Evolutionary conservation across 345 rosid species (phyloP), one percentile per base, ranked within the genome.

Genomic region (Raphanus sativus): DNA sequence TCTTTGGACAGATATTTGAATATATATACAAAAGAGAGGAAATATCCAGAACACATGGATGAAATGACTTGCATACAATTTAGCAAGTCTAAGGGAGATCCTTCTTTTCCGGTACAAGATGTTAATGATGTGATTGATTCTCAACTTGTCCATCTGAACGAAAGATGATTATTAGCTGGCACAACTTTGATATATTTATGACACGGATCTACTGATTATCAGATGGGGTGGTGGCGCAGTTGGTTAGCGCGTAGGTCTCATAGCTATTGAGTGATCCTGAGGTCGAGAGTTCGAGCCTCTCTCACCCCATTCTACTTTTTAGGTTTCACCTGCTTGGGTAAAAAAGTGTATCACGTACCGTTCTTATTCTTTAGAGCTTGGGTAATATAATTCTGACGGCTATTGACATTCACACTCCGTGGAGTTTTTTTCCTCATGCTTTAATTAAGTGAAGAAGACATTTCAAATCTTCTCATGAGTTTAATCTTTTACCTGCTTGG

Each of bases 211-310:
- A 0, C 0, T 0, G 0, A 12, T 11, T 1, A 60, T 11, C 33
- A 75, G 24, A 3, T 6, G 93, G 92, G 90, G 93, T 87, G 91
- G 92, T 86, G 92, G 96, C 89, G 97, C 94, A 90, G 96, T 91
- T 91, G 97, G 92, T 86, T 90, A 87, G 98, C 92, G 89, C 91
- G 94, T 86, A 87, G 97, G 90, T 93, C 94, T 90, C 97, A 89
- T 89, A 87, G 97, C 92, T 83, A 63, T 62, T 25, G 91, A 86
- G 97, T 81, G 1, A 93, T 91, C 96, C 97, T 86, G 96, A 89
- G 94, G 97, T 90, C 89, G 97, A 93, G 97, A 89, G 94, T 85
- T 87, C 86, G 92, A 87, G 86, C 93, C 94, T 88, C 90, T 91
- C 97, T 90, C 98, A 87, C 88, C 96, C 94, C 94, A 94, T 3